Percentiles rank a stretch among this genome's conserved stretches.
phyloP scores from a whole-genome alignment of 2,329 filamentous ascomycete species.

The Podosphaera xanthii region DNA sequence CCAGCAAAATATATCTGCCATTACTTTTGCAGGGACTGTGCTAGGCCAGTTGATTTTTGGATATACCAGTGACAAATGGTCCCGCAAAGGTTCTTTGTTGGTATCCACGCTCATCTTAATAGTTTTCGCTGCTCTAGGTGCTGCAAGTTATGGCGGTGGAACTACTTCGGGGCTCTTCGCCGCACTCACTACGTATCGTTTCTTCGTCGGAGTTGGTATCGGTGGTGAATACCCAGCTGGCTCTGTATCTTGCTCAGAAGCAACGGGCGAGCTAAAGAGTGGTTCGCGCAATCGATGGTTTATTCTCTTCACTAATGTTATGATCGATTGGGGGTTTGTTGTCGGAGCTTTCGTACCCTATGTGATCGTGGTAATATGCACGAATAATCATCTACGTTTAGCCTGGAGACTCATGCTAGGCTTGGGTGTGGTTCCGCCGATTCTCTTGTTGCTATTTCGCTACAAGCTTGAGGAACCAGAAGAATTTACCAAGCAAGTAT shows the following conservation, averaged over 20 bases:
- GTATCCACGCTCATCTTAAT: slow-evolving; percentile 66
- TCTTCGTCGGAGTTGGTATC: slow-evolving; percentile 63
- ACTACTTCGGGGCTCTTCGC: slow-evolving; percentile 50
- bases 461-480: slow-evolving; percentile 57
- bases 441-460: slow-evolving; percentile 47
- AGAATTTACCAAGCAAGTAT: slow-evolving; percentile 32
- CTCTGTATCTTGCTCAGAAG: slow-evolving; percentile 64
- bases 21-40: slow-evolving; percentile 72
- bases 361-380: slow-evolving; percentile 33
- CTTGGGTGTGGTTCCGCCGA: slow-evolving; percentile 54
- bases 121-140: slow-evolving; percentile 57
- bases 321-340: slow-evolving; percentile 61
- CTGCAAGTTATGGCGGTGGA: slow-evolving; percentile 56
- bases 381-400: slow-evolving; percentile 35
- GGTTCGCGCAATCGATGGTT: slow-evolving; percentile 82
- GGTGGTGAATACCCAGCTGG: slow-evolving; percentile 67
- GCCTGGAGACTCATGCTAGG: slow-evolving; percentile 71
- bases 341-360: slow-evolving; percentile 57
- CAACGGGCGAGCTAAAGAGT: slow-evolving; percentile 55
- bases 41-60: slow-evolving; percentile 65
- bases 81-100: slow-evolving; percentile 60
- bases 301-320: slow-evolving; percentile 70
- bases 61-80: slow-evolving; percentile 63
- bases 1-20: slow-evolving; percentile 52
- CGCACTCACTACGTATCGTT: slow-evolving; percentile 60